Base-by-base conservation (phyloP, 1,284 basidiomycete species). In the Ceratobasidium sp. region DNA sequence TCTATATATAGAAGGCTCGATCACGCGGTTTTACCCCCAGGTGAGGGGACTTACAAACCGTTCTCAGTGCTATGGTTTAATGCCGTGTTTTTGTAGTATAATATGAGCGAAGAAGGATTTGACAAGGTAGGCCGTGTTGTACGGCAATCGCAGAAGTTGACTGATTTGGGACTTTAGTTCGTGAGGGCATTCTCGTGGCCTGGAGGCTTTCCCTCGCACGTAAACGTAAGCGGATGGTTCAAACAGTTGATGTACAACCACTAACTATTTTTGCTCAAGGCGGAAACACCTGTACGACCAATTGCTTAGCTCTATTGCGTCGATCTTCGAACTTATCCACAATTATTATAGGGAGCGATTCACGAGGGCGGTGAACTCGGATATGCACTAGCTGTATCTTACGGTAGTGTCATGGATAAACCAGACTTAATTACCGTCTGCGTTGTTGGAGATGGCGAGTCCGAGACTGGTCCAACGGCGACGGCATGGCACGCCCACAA, bases 331-430 rank as follows among this genome's bases (percentile, higher is more conserved):
- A 20, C 32, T 55, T 43, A 70, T 56, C 38, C n/a, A 38, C 35
- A 87, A 86, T 75, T 88, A 89, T 70, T n/a, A 86, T 91, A 75
- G 22, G 93, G 94, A 6, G 83, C 87, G 2, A 94, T 96, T 72
- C 94, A 96, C 75, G 94, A 96, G 79, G 94, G 94, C 68, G 84
- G 93, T 40, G 93, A 95, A 77, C 84, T 94, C n/a, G 93, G 92
- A 15, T 94, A 94, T 74, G 91, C 93, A 0, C 86, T 96, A 45
- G 84, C 88, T 38, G 92, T 93, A 10, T 85, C 92, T 0, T 95
- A 92, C 74, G 91, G 91, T 40, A 87, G 89, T 17, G 85, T 93
- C 73, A 93, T 96, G 91, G 94, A 96, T 78, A 90, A 91, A 71
- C 93, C 93, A 8, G 85, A 95, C 75, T 85, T 93, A 22, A 85